Evolutionary conservation across 129 eudicot genomes (phyloP), one percentile per base, ranked within the genome.

Genomic region (Flaveria bidentis): DNA sequence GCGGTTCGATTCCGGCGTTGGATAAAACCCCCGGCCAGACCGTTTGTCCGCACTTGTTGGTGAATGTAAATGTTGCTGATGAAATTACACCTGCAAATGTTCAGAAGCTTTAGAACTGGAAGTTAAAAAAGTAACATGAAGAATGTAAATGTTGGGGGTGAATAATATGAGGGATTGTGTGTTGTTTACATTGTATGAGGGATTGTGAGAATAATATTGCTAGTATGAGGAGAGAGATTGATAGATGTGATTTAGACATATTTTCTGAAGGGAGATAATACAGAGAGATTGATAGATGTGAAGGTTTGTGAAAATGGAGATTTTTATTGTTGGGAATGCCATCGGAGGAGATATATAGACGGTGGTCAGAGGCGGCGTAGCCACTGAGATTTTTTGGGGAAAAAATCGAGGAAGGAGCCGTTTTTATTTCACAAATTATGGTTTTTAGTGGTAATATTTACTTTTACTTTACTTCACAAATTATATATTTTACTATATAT

Each of bases 1-100:
- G 87, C 1, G 88, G 87, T 1, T 88, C 64, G 16, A 84, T 83
- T 0, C 97, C 97, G 15, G 97, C 96, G 81, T 88, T 88, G 0
- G 97, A 90, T 67, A 92, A 75, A 49, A 92, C 78, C 45, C 97
- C 97, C 1, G 97, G 97, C 97, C 97, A 92, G 5, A 92, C 81
- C 11, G 97, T 82, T 74, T 80, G 79, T 9, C 76, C 79, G 55
- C 97, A 92, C 71, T 90, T 84, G 88, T 92, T 92, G 2, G 79
- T 70, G 2, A 92, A 18, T 25, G 92, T 89, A 28, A 92, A 87
- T 46, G 86, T 82, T 6, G 91, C 89, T 8, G 89, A 71, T 55
- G 90, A 80, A 66, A 81, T 39, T 5, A 79, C 88, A 26, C 84
- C 92, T 90, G 63, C 18, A 76, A 45, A 52, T 4, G 44, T 22